Evolutionary conservation across 1,284 basidiomycete genomes (phyloP), one percentile per base, ranked within the genome.

Genomic region (Cutaneotrichosporon spelunceum): DNA sequence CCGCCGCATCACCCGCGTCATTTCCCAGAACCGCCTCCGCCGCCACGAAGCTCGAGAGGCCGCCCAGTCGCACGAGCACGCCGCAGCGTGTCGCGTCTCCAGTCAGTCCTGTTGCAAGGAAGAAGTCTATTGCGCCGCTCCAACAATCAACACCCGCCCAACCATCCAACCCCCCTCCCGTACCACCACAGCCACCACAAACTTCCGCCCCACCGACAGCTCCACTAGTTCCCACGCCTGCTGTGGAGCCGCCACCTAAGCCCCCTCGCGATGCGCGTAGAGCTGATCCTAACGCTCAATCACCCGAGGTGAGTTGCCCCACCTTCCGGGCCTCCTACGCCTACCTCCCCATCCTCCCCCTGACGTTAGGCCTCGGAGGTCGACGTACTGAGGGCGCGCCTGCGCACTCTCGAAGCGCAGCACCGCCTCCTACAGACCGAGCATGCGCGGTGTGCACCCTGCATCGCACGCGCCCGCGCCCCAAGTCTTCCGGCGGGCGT

Each of bases 361-460:
- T 33, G 33, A 36, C 23, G 8, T 9, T 23, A 21, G 53, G 19
- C 9, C 30, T 49, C 34, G n/a, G 39, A 53, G 39, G 24, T 34
- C 16, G 26, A 21, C 24, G 24, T 29, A 10, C 29, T 61, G 14
- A 57, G 29, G 26, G 30, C 30, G 30, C 34, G 50, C 8, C 33
- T 61, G 14, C 56, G 63, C 4, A 59, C 66, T 2, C 34, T 72
- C 16, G 63, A 72, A 50, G 29, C 53, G 16, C 60, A 56, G 23
- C 71, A 71, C 42, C 54, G 53, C 9, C 39, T 55, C 8, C 60
- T 74, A 3, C 53, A 68, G 34, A 60, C 53, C 13, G 69, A 70
- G 53, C 72, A 74, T 61, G 63, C 57, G 13, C 57, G 62, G 48
- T 72, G 72, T 48, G 23, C 13, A 19, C 61, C 60, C 26, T 47